Evolutionary conservation across 352 stramenopile genomes (phyloP), one percentile per base, ranked within the genome.

Genomic region (Pythium vanterpoolii): DNA sequence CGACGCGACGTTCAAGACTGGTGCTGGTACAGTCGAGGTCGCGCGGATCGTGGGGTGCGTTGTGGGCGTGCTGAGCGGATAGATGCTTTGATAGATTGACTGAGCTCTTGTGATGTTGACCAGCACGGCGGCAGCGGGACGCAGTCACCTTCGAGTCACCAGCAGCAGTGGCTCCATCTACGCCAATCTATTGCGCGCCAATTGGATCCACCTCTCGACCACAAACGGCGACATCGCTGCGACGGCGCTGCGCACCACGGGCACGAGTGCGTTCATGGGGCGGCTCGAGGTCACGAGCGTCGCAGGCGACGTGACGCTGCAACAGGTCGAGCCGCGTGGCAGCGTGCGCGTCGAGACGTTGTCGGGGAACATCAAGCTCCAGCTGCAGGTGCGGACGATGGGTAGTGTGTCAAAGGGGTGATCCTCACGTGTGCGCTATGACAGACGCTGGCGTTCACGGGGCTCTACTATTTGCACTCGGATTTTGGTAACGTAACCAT

Each of bases 391-490:
- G 24, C 14, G 59, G 9, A 21, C 11, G 36, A 19, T 19, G 39
- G 42, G 28, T 30, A 31, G 46, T 26, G 1, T 24, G 24, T n/a
- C 7, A 13, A 5, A 18, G 23, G 2, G 40, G 11, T 7, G 11
- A 21, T 43, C 11, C 19, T 21, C 38, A 18, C 6, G 38, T 43
- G 5, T 43, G 6, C 5, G 24, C 19, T 42, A 33, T 28, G 30
- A n/a, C 30, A 58, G 51, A 76, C 66, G 18, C 46, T 83, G 21
- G 75, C 79, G 27, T 92, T 89, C 62, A 51, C 68, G 1, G 79
- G 79, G 0, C 71, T 88, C 50, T 92, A 86, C 64, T 88, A 75
- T 62, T 63, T 89, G 56, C 72, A 73, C 28, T 92, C 83, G 11
- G 78, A 88, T 30, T 73, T 69, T 24, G 83, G 83, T 21, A 68